phyloP scores from a whole-genome alignment of 176 grass and related monocot genomes.

The Avena sativa region DNA sequence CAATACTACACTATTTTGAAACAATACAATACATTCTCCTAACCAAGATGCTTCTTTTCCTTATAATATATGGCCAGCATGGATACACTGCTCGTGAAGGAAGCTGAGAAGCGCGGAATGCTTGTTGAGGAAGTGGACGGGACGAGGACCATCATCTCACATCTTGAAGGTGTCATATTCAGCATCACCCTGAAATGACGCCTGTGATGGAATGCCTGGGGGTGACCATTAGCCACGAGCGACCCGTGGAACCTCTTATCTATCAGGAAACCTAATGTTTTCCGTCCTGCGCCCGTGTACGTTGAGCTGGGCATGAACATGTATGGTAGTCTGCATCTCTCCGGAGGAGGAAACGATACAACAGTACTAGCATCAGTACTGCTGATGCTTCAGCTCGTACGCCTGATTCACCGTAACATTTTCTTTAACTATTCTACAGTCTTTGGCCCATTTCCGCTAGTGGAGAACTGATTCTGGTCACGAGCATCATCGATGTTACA shows the following conservation, averaged over 20 bases:
- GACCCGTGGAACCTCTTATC: not conserved
- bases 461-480: not conserved
- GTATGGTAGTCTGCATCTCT: slow-evolving; percentile 1
- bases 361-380: not conserved
- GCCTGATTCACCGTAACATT: not conserved
- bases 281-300: too few species aligned
- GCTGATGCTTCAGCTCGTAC: not conserved
- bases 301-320: slow-evolving; percentile 19
- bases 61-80: slow-evolving; percentile 70
- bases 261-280: slow-evolving; percentile 28
- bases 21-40: not conserved
- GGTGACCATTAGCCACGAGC: slow-evolving; percentile 23
- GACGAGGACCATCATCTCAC: slow-evolving; percentile 65
- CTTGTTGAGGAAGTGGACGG: slow-evolving; percentile 66
- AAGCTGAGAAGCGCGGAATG: slow-evolving; percentile 76
- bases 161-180: slow-evolving; percentile 89
- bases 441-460: not conserved
- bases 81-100: slow-evolving; percentile 66
- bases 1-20: not conserved
- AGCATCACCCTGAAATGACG: slow-evolving; percentile 65
- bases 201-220: not conserved
- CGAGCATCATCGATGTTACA: slow-evolving; percentile 1
- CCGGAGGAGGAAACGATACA: not conserved
- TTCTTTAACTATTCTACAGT: not conserved
- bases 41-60: not conserved